Evolutionary conservation across 345 rosid species (phyloP).

Genomic region (Pugionium dolabratum): DNA sequence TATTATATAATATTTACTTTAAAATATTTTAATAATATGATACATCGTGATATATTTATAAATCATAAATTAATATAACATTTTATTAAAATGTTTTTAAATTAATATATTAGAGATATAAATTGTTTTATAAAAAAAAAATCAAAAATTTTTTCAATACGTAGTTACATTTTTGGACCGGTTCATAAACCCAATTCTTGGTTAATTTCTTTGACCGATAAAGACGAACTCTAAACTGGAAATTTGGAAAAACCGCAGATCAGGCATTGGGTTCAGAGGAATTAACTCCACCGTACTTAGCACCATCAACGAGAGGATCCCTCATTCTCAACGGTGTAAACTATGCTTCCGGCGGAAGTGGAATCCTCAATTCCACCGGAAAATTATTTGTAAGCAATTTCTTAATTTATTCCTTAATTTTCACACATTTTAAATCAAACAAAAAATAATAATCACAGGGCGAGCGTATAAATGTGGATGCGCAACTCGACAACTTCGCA

Average conservation of each 20-base stretch:
- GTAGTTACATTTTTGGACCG: too few relatives aligned
- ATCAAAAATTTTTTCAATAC: too few relatives aligned
- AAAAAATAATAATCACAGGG: slow-evolving; percentile 44
- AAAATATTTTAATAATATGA: too few relatives aligned
- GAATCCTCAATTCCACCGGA: slow-evolving; percentile 70
- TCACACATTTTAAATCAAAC: background rate
- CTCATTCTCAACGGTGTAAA: slow-evolving; percentile 60
- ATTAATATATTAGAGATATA: too few relatives aligned
- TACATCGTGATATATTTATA: too few relatives aligned
- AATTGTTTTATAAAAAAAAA: too few relatives aligned
- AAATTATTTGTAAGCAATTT: slow-evolving; percentile 49
- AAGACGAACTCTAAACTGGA: slow-evolving; percentile 3
- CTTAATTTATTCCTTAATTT: background rate
- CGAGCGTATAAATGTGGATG: slow-evolving; percentile 64
- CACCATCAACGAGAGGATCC: slow-evolving; percentile 62
- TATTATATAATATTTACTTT: too few relatives aligned
- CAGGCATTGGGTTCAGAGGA: slow-evolving; percentile 51
- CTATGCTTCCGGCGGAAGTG: slow-evolving; percentile 81
- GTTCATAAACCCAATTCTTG: too few relatives aligned
- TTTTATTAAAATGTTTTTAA: too few relatives aligned
- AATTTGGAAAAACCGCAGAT: slow-evolving; percentile 46
- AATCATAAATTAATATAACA: too few relatives aligned
- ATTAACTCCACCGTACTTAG: slow-evolving; percentile 74
- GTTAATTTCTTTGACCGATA: background rate
- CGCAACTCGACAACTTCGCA: slow-evolving; percentile 43